Conservation (phyloP, 176 grass and related monocot species). For the Carex pumila region DNA sequence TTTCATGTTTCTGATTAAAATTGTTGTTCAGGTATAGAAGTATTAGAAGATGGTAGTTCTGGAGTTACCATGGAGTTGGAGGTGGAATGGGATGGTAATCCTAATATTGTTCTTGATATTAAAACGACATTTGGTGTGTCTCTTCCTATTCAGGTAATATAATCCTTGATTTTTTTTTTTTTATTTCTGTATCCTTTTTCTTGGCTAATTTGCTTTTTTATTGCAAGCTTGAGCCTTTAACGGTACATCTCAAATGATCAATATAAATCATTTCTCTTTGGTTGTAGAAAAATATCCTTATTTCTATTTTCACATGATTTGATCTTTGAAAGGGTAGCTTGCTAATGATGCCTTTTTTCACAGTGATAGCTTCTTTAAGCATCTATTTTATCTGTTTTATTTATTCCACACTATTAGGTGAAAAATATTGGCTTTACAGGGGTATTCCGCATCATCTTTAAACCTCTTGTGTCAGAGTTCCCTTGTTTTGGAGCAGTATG, state of each 20-base stretch:
- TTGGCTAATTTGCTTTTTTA: background rate
- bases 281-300: background rate
- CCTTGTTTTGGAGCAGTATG: conserved; percentile 91
- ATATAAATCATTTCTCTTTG: background rate
- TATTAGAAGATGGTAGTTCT: conserved; percentile 64
- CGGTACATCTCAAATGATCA: background rate
- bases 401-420: conserved; percentile 44
- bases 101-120: conserved; percentile 86
- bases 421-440: conserved; percentile 95
- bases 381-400: background rate
- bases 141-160: conserved; percentile 92
- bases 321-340: background rate
- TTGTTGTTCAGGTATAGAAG: conserved; percentile 52
- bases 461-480: conserved; percentile 59
- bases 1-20: conserved; percentile 2
- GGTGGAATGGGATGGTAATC: conserved; percentile 96
- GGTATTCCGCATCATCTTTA: conserved; percentile 76
- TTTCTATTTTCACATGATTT: background rate
- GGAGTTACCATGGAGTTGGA: conserved; percentile 79
- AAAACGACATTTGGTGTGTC: conserved; percentile 76
- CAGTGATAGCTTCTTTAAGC: background rate
- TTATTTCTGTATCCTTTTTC: background rate
- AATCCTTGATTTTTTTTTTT: background rate
- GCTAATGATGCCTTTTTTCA: background rate
- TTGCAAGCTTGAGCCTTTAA: background rate